Base-by-base conservation (phyloP, 768 basidiomycete genomes). In the Phaeotremella fagi region DNA sequence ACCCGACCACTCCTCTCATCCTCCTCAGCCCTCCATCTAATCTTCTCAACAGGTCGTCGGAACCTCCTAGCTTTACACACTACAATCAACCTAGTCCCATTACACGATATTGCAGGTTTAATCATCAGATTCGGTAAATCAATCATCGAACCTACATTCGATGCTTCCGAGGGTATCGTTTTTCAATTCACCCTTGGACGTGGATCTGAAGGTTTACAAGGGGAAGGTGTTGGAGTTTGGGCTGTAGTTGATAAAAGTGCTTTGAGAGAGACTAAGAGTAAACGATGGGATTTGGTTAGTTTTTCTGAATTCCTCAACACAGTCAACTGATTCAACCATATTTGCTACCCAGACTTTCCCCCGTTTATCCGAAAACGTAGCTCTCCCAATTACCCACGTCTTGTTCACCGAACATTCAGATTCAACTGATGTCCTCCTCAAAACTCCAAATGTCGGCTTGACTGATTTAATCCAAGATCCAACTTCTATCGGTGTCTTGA, bases 341-440 rank as follows among this genome's bases (percentile, higher is more conserved):
- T 33, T 2, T 22, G 20, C 20, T n/a, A 5, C 35, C 36, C 4
- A 90, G 89, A 87, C 86, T 0, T 90, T 91, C 74, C 85, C 89
- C 16, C 86, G 84, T 67, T 84, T 86, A 3, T 77, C 81, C 12
- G 90, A 90, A 54, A 80, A 81, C 59, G n/a, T n/a, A 3, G 71
- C 77, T 15, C 76, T 94, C 23, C 85, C 87, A 2, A 61, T 80
- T 0, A 76, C 79, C 18, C 77, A 85, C 41, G 82, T 83, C 12
- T 80, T 90, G 62, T 88, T 91, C 85, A 84, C 88, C 54, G 91
- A 95, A 77, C 88, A 82, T 60, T 87, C 87, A 9, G 91, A 94
- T 61, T 78, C 89, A 50, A 87, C 88, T 1, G 88, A 92, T 20
- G 80, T 79, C 63, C 65, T 94, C 47, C 77, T 89, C 68, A 90